Percentiles rank a stretch among this genome's conserved stretches.
Evolutionary conservation across 2,329 filamentous ascomycete genomes (phyloP).

Genomic region (Mycocentrospora acerina): DNA sequence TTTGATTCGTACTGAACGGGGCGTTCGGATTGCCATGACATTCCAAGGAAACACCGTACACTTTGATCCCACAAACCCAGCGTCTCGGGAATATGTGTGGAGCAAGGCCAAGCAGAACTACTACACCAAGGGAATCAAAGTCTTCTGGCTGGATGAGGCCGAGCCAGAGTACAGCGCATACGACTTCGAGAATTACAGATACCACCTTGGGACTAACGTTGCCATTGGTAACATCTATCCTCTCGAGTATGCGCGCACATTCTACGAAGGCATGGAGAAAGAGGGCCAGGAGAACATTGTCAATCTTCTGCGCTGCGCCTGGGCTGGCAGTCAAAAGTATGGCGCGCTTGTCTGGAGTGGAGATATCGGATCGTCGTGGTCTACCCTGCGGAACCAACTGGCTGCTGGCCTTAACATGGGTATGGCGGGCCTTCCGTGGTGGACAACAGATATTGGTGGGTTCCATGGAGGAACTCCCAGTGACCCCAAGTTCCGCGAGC

Average conservation of each 20-base stretch:
- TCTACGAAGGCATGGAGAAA: constrained; percentile 59
- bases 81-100: constrained; percentile 62
- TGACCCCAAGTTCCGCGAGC: constrained; percentile 59
- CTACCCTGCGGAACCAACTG: constrained; percentile 60
- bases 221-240: constrained; percentile 64
- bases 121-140: constrained; percentile 60
- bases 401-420: constrained; percentile 67
- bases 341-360: constrained; percentile 68
- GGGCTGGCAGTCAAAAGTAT: constrained; percentile 63
- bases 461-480: constrained; percentile 66
- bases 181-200: constrained; percentile 68
- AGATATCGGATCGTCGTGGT: constrained; percentile 67
- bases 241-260: constrained; percentile 58
- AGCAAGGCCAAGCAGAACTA: constrained; percentile 61
- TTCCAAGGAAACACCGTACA: constrained; percentile 61
- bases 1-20: constrained; percentile 62
- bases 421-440: constrained; percentile 65
- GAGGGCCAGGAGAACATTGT: constrained; percentile 60
- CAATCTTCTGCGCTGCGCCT: constrained; percentile 60
- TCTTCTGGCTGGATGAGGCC: constrained; percentile 71
- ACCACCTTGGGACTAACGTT: constrained; percentile 57
- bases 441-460: constrained; percentile 71
- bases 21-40: constrained; percentile 60
- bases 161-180: constrained; percentile 67
- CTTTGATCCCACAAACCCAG: constrained; percentile 65